A percentile compares a stretch with the other conserved stretches of the same genome.
Evolutionary conservation across 306 rosid genomes (phyloP).

Genomic region (Boehmeria nivea): DNA sequence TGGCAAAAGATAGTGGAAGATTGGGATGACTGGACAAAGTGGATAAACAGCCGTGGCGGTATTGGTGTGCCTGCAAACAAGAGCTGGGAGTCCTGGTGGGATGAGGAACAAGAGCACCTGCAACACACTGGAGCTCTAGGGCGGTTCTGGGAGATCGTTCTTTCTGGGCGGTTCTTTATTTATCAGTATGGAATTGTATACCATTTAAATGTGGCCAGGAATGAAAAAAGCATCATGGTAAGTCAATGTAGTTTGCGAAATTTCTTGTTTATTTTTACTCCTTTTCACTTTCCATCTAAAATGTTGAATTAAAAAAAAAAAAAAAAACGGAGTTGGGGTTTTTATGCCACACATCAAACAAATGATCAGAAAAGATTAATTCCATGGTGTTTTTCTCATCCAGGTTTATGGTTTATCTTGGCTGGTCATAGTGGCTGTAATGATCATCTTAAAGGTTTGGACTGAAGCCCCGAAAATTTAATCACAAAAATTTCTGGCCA

Average conservation of each 20-base stretch:
- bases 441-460: constrained; percentile 80
- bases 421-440: constrained; percentile 81
- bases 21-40: constrained; percentile 93
- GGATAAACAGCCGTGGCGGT: constrained; percentile 85
- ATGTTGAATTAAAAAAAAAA: no score
- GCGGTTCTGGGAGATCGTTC: constrained; percentile 63
- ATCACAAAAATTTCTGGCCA: constrained; percentile 15
- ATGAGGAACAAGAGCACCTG: constrained; percentile 95
- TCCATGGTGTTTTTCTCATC: not conserved
- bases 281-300: constrained; percentile 17
- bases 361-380: not conserved
- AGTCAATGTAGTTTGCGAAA: no score
- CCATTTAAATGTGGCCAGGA: constrained; percentile 67
- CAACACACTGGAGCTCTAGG: constrained; percentile 62
- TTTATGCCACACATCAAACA: not conserved
- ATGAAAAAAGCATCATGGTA: constrained; percentile 71
- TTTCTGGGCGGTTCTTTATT: constrained; percentile 69
- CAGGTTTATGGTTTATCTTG: constrained; percentile 94
- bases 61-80: constrained; percentile 88
- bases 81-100: constrained; percentile 99
- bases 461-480: constrained; percentile 11
- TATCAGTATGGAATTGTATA: constrained; percentile 93
- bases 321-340: no score
- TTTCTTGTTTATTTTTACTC: constrained; percentile 10
- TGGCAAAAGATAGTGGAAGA: constrained; percentile 99